Evolutionary conservation across 2,329 filamentous ascomycete genomes (phyloP), one percentile per base, ranked within the genome.

Genomic region (Metarhizium robertsii): DNA sequence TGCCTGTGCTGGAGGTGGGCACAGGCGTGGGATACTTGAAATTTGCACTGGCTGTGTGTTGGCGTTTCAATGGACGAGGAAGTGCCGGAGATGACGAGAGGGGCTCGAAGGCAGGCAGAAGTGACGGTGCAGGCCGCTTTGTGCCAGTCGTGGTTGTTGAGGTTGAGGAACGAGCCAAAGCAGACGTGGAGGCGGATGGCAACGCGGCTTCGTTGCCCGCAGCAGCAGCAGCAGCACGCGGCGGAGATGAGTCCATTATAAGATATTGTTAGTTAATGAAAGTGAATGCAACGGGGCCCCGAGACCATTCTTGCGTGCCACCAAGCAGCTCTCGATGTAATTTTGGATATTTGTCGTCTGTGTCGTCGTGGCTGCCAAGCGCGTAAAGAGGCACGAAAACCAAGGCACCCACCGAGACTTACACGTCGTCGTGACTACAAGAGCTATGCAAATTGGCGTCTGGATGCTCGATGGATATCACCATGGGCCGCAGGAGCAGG

Each of bases 1-100:
- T 90, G 65, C 89, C 90, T 49, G 92, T 96, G 62, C 90, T 95
- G 3, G 94, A 97, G 4, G 92, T 96, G 20, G 92, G 92, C 58
- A 95, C 81, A 1, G 94, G 94, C 2, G 94, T 97, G 46, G 94
- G 94, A 73, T 97, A 97, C 66, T 87, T 90, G 62, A 79, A 71
- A 61, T 79, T 78, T 55, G 66, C 74, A 55, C 73, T 67, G 45
- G 69, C 70, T 13, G 69, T 66, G 49, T 79, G 81, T 66, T 85
- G 86, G 67, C 87, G 83, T 74, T 91, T 92, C 51, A 74, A 68
- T 6, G 86, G 79, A 54, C 86, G 80, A 51, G 87, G 87, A 52
- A 90, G 81, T 55, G 76, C 80, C 2, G 88, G 87, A 13, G 88
- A 90, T 25, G 88, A 90, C n/a, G 87, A 87, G 56, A 89, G 75